phyloP scores from a whole-genome alignment of 768 basidiomycete species.

The Tulasnella sp. region DNA sequence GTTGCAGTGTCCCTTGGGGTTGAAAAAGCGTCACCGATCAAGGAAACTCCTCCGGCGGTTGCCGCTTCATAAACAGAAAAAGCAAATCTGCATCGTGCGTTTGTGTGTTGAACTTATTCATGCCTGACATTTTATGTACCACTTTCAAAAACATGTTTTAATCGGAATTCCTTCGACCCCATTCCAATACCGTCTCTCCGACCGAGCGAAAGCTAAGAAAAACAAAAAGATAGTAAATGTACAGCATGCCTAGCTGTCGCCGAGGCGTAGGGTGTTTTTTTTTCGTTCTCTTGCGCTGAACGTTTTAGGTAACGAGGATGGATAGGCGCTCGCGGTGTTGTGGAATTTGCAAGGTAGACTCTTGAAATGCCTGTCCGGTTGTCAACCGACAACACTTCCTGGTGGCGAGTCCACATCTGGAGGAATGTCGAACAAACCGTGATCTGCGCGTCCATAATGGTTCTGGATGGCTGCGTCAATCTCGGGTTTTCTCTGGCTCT shows the following conservation, averaged over 20 bases:
- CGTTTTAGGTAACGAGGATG: neutral
- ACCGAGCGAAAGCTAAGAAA: neutral
- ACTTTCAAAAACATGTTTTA: neutral
- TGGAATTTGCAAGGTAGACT: neutral
- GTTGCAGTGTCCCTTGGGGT: neutral
- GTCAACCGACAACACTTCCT: neutral
- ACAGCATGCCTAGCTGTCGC: neutral
- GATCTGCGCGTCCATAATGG: neutral
- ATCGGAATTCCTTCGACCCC: neutral
- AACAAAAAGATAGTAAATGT: neutral
- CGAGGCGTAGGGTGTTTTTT: neutral
- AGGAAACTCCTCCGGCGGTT: slow-evolving; percentile 3
- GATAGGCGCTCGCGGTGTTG: neutral
- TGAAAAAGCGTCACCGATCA: neutral
- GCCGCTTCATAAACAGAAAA: neutral
- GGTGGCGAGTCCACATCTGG: neutral
- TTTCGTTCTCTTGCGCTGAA: neutral
- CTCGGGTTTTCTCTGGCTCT: neutral
- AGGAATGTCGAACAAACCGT: slow-evolving; percentile 6
- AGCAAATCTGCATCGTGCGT: neutral
- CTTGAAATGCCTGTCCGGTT: neutral
- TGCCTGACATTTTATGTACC: neutral
- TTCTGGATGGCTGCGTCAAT: neutral
- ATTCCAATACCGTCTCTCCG: neutral
- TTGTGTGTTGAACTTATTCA: slow-evolving; percentile 13